Evolutionary conservation across 441 rosid genomes (phyloP), one percentile per base, ranked within the genome.

Genomic region (Aleurites moluccanus): DNA sequence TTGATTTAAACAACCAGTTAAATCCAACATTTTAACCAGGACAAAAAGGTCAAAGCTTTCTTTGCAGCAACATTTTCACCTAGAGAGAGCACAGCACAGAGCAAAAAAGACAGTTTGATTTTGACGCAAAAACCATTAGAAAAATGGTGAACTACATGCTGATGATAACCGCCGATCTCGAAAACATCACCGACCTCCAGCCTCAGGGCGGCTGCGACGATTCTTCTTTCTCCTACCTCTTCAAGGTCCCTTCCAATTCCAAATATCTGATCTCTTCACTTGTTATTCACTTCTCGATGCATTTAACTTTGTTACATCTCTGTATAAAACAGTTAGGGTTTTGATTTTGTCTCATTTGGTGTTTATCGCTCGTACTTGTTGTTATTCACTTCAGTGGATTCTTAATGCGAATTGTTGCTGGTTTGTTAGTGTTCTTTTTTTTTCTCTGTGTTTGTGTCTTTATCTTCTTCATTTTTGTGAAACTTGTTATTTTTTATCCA

Each of bases 191-290:
- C 25, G 76, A 82, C 64, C 91, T 94, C 73, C 91, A 92, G 78
- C 99, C 97, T 45, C 84, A 87, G 20, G 94, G 84, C 72, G 94
- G 97, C 81, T 89, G 92, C 81, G 92, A 94, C 64, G 97, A 90
- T 82, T 80, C 90, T 57, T 61, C 79, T 79, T 94, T 91, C 87
- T 76, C 91, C 75, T 94, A 81, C 81, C 80, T 92, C 82, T 90
- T 91, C 92, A 92, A 94, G 95, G 98, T 92, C 67, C 61, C 47
- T 61, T 33, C 77, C 20, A 14, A 64, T 38, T 38, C 40, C 40
- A 38, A 38, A 38, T 38, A 8, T 38, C 40, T 38, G 6, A 38
- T 64, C 8, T 10, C 13, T 47, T 44, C 25, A 16, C 35, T 11
- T 40, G 49, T 44, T 68, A 45, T 27, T 56, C 13, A 16, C 40